Evolutionary conservation across 768 basidiomycete genomes (phyloP), one percentile per base, ranked within the genome.

Genomic region (Serpula lacrymans): DNA sequence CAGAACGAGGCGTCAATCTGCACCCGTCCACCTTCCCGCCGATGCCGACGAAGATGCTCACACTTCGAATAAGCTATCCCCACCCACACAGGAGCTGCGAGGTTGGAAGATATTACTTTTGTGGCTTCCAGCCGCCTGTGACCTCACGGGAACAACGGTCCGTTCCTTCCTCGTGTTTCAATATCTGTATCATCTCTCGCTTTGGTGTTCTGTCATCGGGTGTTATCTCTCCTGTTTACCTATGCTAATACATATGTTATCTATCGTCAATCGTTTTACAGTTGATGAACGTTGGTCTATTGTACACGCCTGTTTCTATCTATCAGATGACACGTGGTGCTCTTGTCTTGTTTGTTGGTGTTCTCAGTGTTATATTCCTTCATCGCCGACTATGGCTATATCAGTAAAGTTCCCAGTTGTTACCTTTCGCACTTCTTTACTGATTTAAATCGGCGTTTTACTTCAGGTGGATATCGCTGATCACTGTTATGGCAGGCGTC

Each of bases 241-340:
- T 8, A 18, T 38, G 13, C 24, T 3, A n/a, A n/a, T n/a, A n/a
- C n/a, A n/a, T 29, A 26, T 18, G 24, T 29, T 23, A 18, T 21
- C 26, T 26, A 17, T 32, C 30, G 24, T 10, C 14, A 16, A 6
- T 37, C 11, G 23, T 22, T 51, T 29, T 48, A 51, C 58, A 73
- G 68, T 68, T 96, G 50, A 97, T 98, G 96, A 96, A 96, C 58
- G 73, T 95, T 50, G 96, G 96, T 40, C 75, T 99, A 34, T 76
- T 99, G 26, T 91, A 94, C 63, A 94, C 93, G 1, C 95, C 95
- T 21, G 96, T 99, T 40, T 93, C 89, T 30, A 91, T 97, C 52
- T 98, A 90, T 70, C 95, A 96, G 64, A 95, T 96, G 93, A 90
- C 84, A 46, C 82, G 87, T 43, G 93, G 94, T 37, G 86, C 91